Percentiles rank a stretch among this genome's conserved stretches.
phyloP scores from a whole-genome alignment of 495 filamentous ascomycete genomes.

The Penicillium samsonianum region DNA sequence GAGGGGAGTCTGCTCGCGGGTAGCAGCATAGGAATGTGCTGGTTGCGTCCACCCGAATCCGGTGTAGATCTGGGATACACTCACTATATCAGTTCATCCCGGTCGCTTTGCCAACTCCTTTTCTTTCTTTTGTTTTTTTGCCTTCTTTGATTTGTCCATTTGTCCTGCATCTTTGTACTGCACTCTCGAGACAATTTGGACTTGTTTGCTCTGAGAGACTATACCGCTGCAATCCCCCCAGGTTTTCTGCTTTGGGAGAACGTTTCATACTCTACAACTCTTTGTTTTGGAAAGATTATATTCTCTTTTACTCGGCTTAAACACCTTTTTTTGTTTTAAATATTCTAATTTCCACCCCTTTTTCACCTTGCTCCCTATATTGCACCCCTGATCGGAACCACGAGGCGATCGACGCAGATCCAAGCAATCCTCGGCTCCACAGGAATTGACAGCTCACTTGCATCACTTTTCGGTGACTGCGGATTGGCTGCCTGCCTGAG shows the following conservation, averaged over 20 bases:
- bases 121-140: slow-evolving; percentile 21
- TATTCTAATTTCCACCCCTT: slow-evolving; percentile 2
- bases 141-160: slow-evolving; percentile 11
- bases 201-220: slow-evolving; percentile 14
- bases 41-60: slow-evolving; percentile 34
- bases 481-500: slow-evolving; percentile 39
- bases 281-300: slow-evolving; percentile 3
- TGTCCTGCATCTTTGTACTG: background rate
- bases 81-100: slow-evolving; percentile 32
- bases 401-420: slow-evolving; percentile 32
- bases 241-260: background rate
- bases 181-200: slow-evolving; percentile 1
- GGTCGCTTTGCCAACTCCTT: slow-evolving; percentile 27
- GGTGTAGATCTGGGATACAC: slow-evolving; percentile 25
- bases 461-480: slow-evolving; percentile 32
- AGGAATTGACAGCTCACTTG: slow-evolving; percentile 36
- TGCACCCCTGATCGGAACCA: slow-evolving; percentile 17
- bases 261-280: background rate
- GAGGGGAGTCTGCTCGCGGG: slow-evolving; percentile 14
- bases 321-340: background rate
- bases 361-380: background rate
- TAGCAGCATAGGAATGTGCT: slow-evolving; percentile 22
- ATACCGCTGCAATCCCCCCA: background rate
- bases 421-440: slow-evolving; percentile 30
- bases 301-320: background rate